Percentiles rank a stretch among this genome's conserved stretches.
phyloP scores from a whole-genome alignment of 2,329 filamentous ascomycete species.

The Tolypocladium tropicale region DNA sequence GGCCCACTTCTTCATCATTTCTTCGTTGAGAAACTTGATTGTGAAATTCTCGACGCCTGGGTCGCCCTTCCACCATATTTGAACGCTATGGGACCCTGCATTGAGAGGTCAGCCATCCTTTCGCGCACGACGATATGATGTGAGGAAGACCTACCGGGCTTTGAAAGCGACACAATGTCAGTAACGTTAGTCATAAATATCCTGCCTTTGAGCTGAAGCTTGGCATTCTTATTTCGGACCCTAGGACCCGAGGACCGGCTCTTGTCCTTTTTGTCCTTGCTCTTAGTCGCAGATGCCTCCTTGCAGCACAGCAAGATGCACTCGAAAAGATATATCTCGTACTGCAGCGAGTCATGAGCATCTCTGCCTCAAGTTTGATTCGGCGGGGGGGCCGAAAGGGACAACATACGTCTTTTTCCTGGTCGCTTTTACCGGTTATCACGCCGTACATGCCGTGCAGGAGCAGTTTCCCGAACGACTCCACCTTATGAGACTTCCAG shows the following conservation, averaged over 20 bases:
- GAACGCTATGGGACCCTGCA: slow-evolving; percentile 80
- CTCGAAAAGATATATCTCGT: slow-evolving; percentile 96
- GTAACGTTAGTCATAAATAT: slow-evolving; percentile 99
- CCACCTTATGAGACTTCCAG: slow-evolving; percentile 88
- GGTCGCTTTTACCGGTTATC: slow-evolving; percentile 78
- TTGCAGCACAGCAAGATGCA: slow-evolving; percentile 95
- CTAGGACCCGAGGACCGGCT: slow-evolving; percentile 47
- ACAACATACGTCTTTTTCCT: slow-evolving; percentile 71
- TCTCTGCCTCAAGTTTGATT: not conserved
- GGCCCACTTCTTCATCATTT: slow-evolving; percentile 89
- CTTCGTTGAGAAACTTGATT: slow-evolving; percentile 86
- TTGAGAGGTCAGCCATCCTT: not conserved
- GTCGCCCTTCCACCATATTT: slow-evolving; percentile 98
- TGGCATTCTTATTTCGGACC: slow-evolving; percentile 56
- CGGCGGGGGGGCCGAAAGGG: slow-evolving; percentile 6
- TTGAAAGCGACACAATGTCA: slow-evolving; percentile 78
- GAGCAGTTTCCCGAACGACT: slow-evolving; percentile 83
- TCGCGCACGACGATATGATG: too few relatives aligned
- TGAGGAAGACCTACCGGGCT: slow-evolving; percentile 56
- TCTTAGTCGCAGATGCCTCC: slow-evolving; percentile 78
- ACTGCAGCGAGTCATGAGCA: slow-evolving; percentile 40
- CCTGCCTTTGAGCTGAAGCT: slow-evolving; percentile 87
- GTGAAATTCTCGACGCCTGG: slow-evolving; percentile 93
- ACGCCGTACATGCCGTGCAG: slow-evolving; percentile 88
- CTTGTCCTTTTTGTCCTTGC: slow-evolving; percentile 65